Percentiles rank a stretch among this genome's conserved stretches.
These are phyloP conservation scores for Fragosphaeria purpurea DNA, from an alignment of 2,329 filamentous ascomycete genomes.

Conservation along the genomic window DNA sequence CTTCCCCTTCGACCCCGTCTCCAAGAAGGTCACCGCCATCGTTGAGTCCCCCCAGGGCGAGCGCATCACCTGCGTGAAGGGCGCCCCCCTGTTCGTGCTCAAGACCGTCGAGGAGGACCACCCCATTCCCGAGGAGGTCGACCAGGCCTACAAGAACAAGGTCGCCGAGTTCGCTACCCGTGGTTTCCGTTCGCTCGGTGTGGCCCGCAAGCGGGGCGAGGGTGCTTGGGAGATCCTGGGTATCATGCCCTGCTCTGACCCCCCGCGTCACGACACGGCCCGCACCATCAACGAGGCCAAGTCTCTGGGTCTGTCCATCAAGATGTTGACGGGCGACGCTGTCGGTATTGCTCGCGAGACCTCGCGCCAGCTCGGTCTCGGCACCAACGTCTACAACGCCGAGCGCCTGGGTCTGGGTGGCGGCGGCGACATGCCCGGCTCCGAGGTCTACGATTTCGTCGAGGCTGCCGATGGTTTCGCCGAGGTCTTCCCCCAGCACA, in stretches of 20 bases:
- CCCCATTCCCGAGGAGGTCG: slow-evolving; percentile 63
- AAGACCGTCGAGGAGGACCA: slow-evolving; percentile 82
- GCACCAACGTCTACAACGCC: slow-evolving; percentile 89
- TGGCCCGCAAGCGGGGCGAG: slow-evolving; percentile 79
- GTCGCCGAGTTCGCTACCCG: slow-evolving; percentile 84
- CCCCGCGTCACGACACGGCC: slow-evolving; percentile 81
- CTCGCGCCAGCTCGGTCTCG: slow-evolving; percentile 80
- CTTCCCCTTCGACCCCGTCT: slow-evolving; percentile 83
- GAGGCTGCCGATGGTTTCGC: slow-evolving; percentile 92
- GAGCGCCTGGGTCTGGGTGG: slow-evolving; percentile 85
- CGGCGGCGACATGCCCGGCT: slow-evolving; percentile 85
- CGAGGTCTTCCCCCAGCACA: slow-evolving; percentile 91
- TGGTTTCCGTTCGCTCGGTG: slow-evolving; percentile 89
- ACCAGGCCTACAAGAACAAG: slow-evolving; percentile 83
- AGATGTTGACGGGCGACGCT: slow-evolving; percentile 93
- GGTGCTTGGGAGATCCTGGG: slow-evolving; percentile 83
- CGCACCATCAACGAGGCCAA: slow-evolving; percentile 88
- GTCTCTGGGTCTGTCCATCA: slow-evolving; percentile 77
- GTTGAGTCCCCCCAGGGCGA: slow-evolving; percentile 78
- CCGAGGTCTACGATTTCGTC: slow-evolving; percentile 90
- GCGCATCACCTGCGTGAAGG: slow-evolving; percentile 82
- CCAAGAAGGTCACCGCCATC: slow-evolving; percentile 80
- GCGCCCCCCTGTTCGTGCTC: slow-evolving; percentile 77
- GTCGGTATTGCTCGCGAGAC: slow-evolving; percentile 90
- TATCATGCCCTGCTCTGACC: slow-evolving; percentile 91